Conservation (phyloP, 2,329 filamentous ascomycete species). For the Xylariaceae sp. region DNA sequence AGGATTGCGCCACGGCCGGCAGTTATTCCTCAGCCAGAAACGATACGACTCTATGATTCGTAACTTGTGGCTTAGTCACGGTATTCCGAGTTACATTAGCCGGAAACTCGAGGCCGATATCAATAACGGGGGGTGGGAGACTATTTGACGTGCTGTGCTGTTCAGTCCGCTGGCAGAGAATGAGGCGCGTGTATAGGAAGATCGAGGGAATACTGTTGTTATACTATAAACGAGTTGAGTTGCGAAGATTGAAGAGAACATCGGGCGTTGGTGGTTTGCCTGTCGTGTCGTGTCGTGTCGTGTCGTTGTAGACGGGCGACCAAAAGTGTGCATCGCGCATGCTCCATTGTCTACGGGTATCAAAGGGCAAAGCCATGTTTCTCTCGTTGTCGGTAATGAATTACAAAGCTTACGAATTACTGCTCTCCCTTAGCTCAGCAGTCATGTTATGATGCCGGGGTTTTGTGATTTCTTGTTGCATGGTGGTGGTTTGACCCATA, state of each 20-base stretch:
- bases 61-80: slow-evolving; percentile 80
- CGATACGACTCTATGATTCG: slow-evolving; percentile 85
- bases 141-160: slow-evolving; percentile 41
- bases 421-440: too few relatives aligned
- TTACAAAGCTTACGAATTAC: too few relatives aligned
- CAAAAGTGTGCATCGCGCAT: background rate
- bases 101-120: slow-evolving; percentile 90
- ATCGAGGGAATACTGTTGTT: background rate
- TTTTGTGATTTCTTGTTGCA: too few relatives aligned
- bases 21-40: slow-evolving; percentile 89
- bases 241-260: background rate
- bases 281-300: too few relatives aligned
- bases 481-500: too few relatives aligned
- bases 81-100: slow-evolving; percentile 83
- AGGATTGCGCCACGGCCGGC: slow-evolving; percentile 80
- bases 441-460: too few relatives aligned
- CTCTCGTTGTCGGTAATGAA: too few relatives aligned
- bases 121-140: slow-evolving; percentile 98
- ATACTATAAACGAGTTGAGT: background rate
- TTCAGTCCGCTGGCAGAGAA: background rate
- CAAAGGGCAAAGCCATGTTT: background rate
- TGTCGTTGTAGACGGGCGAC: too few relatives aligned
- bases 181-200: background rate
- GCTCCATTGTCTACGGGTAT: background rate
- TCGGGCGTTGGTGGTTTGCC: slow-evolving; percentile 3